Evolutionary conservation across 176 grass and related monocot genomes (phyloP), one percentile per base, ranked within the genome.

Genomic region (Metroxylon sagu): DNA sequence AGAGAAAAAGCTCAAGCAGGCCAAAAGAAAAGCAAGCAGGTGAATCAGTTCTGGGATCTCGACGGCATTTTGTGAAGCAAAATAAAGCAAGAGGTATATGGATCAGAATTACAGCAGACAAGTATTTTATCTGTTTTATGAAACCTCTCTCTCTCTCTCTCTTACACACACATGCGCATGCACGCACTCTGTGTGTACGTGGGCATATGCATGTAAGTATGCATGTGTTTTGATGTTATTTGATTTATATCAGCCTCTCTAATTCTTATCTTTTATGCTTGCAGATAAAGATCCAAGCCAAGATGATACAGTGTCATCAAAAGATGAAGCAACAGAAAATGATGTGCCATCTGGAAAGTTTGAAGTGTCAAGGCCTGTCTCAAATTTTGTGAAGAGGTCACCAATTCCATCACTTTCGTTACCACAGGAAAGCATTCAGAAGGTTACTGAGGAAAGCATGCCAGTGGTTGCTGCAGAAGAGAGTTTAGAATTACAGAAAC

Each of bases 351-450:
- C 23, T 52, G 48, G 0, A 29, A 48, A 60, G 18, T n/a, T 49
- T 17, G 60, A 60, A 59, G 25, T 52, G 5, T 2, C 73, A 26
- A 76, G 73, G n/a, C 73, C 62, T 8, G 39, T 23, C n/a, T 67
- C 73, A 31, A 67, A 59, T 23, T 76, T 76, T 23, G 62, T 60
- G 21, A 64, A 67, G 26, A 76, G 12, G 25, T 76, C 73, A 18
- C 73, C 73, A 15, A 67, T 76, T 26, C 73, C 62, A 8, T 25
- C 39, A 53, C 17, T 17, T 39, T 25, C 54, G 21, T 30, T 23
- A n/a, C 14, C 19, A 56, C 62, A 15, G 59, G 39, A 60, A 55
- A 60, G n/a, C 19, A 59, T 28, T n/a, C 26, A 18, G 14, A 74
- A 19, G 48, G 16, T 1, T 19, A 14, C 6, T 4, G 16, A 68